Base-by-base conservation (phyloP, 352 stramenopile genomes). In the Thalassiosira oceanica region DNA sequence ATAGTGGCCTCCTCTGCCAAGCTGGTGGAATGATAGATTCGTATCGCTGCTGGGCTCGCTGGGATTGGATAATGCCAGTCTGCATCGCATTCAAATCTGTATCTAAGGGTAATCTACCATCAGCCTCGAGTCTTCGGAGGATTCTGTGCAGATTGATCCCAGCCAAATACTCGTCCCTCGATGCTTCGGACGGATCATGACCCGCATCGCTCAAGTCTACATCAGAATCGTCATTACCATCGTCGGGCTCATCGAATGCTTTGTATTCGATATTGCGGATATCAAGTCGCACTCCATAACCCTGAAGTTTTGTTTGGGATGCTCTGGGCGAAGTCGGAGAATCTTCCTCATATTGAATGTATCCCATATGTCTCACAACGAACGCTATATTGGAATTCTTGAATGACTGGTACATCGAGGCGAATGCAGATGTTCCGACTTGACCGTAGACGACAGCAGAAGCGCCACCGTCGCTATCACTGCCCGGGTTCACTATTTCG, bases 261-360 rank as follows among this genome's bases (percentile, higher is more conserved):
- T 88, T 88, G 66, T 91, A 91, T 61, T 91, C 84, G 4, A 91
- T 73, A 66, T 90, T 91, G 1, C 82, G 78, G 70, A 91, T 90
- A 63, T 91, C 84, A 3, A 91, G 56, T 21, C 84, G 39, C 37
- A 90, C 84, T 37, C 84, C 84, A 51, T 90, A 91, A 35, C 84
- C 84, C 48, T 88, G 77, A 45, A 90, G 57, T 2, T 65, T 58
- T 21, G 82, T 89, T 13, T 50, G 58, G 16, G 21, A 26, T 5
- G 53, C n/a, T 11, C 29, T 13, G 15, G 24, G 39, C 43, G 60
- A 23, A 3, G 7, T 26, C 1, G 10, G 28, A 35, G 31, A 18
- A 35, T 86, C 61, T 57, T 88, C 74, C 53, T 78, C 72, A 13
- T 81, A 63, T 41, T 58, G 21, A 8, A 74, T 60, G 28, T 66